phyloP scores from a whole-genome alignment of 176 grass and related monocot genomes.

The Triticum timopheevii region DNA sequence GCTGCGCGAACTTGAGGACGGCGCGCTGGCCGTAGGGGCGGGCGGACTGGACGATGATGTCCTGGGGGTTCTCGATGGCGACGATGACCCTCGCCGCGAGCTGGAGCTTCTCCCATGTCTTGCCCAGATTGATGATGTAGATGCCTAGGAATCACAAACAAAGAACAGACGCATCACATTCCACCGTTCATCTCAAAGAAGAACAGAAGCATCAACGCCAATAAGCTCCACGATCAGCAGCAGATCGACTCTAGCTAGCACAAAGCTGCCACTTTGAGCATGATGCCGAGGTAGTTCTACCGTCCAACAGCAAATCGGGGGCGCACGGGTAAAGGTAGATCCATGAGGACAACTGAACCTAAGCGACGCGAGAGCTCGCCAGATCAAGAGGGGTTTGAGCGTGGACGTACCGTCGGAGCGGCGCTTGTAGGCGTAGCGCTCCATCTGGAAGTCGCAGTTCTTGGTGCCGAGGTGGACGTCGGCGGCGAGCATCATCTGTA shows the following conservation, averaged over 20 bases:
- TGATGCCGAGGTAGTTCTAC: neutral
- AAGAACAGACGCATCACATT: neutral
- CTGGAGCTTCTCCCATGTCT: constrained; percentile 91
- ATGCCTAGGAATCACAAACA: constrained; percentile 48
- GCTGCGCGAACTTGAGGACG: constrained; percentile 84
- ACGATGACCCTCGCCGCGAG: constrained; percentile 85
- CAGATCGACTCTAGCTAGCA: neutral
- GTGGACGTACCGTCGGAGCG: constrained; percentile 59
- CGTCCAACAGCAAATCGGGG: neutral
- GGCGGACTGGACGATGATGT: constrained; percentile 92
- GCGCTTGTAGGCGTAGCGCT: constrained; percentile 90
- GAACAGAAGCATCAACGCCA: neutral
- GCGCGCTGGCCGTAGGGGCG: constrained; percentile 91
- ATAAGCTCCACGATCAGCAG: neutral
- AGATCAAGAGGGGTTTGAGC: neutral
- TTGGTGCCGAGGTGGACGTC: constrained; percentile 97
- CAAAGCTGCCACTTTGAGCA: neutral
- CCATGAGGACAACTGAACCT: neutral
- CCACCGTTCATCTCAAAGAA: neutral
- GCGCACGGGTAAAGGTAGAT: neutral
- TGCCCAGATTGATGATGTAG: constrained; percentile 87
- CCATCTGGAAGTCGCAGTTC: constrained; percentile 99
- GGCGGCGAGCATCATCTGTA: constrained; percentile 93
- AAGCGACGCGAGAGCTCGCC: neutral
- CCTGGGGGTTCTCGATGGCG: constrained; percentile 87